These are phyloP conservation scores for Oenanthe sinensis DNA, from an alignment of 129 eudicot genomes.

Conservation along the genomic window DNA sequence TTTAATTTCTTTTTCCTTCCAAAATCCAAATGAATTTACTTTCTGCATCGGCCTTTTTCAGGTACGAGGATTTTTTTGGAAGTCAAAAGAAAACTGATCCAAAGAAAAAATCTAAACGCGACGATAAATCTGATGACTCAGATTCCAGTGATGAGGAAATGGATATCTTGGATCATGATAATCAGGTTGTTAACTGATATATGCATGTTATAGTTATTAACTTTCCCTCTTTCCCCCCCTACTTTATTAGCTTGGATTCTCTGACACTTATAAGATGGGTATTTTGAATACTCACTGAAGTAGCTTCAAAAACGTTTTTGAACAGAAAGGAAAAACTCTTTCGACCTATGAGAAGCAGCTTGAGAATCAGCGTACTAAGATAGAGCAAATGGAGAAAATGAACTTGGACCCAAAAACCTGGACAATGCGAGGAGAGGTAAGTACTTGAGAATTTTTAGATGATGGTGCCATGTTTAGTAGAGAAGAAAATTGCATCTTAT, in stretches of 20 bases:
- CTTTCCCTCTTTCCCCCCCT: not conserved
- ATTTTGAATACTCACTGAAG: conserved; percentile 8
- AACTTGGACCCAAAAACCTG: conserved; percentile 68
- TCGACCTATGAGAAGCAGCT: conserved; percentile 77
- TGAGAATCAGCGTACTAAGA: conserved; percentile 54
- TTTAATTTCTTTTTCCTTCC: not conserved
- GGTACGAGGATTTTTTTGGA: conserved; percentile 71
- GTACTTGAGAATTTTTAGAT: not conserved
- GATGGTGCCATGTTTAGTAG: not conserved
- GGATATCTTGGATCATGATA: conserved; percentile 23
- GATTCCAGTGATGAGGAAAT: conserved; percentile 32
- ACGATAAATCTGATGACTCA: conserved; percentile 30
- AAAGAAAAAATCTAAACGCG: conserved; percentile 34
- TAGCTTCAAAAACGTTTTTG: not conserved
- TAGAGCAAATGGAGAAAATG: conserved; percentile 73
- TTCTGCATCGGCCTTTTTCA: conserved; percentile 13
- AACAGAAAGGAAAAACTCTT: conserved; percentile 45
- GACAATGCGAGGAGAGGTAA: conserved; percentile 98
- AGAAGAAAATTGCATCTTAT: conserved; percentile 5
- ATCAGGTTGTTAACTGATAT: conserved; percentile 33
- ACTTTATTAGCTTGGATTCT: not conserved
- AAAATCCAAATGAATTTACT: not conserved
- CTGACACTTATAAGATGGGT: not conserved
- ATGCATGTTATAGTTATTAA: not conserved
- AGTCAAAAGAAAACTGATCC: conserved; percentile 30